Evolutionary conservation across 2,329 filamentous ascomycete genomes (phyloP), one percentile per base, ranked within the genome.

Genomic region (Stagonosporopsis cucurbitacearum): DNA sequence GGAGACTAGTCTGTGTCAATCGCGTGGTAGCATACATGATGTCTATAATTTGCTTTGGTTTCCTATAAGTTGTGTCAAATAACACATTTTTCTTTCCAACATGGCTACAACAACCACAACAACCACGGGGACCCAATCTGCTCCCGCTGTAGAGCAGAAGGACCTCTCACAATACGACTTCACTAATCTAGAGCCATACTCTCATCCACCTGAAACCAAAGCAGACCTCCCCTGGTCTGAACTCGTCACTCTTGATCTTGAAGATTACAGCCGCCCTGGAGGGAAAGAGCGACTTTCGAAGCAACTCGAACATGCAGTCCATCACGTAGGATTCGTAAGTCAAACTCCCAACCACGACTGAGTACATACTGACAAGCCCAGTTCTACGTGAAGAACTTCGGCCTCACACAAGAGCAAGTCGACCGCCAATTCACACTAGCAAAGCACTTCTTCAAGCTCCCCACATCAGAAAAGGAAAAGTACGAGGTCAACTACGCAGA

Each of bases 361-460:
- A 25, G 22, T 12, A 12, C 15, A 15, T 33, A 19, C 54, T 47
- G 6, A 51, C 7, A 6, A n/a, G 1, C 19, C 85, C 28, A 88
- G 75, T 88, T 88, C 74, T 87, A 87, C 58, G 81, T 88, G 19
- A 82, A 81, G 55, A 86, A 73, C 71, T 87, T 84, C 58, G 85
- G 84, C 28, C 77, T 88, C n/a, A 75, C 73, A 0, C 84, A 87
- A 67, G 84, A 86, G 42, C 77, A 86, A 66, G 79, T 88, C 1
- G 81, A 88, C 60, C 76, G 78, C 6, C 85, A 88, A 59, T 88
- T 87, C 58, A 83, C 85, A 12, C 79, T 88, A 2, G 85, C 81
- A 1, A 83, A 84, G 54, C 77, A 82, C 32, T 81, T 88, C 58
- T 87, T 87, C 64, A 68, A 80, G 4, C 75, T 88, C 0, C 78